Evolutionary conservation across 495 filamentous ascomycete species (phyloP).

Genomic region (Daldinia grandis): DNA sequence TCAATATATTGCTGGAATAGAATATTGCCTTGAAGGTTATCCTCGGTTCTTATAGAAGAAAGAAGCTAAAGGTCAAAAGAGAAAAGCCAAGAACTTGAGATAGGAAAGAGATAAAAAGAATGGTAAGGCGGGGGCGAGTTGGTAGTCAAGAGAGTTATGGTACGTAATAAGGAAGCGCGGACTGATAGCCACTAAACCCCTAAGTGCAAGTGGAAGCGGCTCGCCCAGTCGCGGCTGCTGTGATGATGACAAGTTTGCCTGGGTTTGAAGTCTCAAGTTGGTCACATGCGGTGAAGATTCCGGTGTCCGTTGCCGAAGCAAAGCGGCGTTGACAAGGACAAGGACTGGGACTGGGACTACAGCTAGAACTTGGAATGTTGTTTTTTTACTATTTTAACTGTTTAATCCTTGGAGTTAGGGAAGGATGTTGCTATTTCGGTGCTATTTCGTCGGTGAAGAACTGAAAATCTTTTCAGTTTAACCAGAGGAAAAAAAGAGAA

Average conservation of each 20-base stretch:
- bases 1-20: slow-evolving; percentile 30
- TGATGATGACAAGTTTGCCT: slow-evolving; percentile 39
- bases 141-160: slow-evolving; percentile 31
- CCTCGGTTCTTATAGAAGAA: background rate
- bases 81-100: slow-evolving; percentile 1
- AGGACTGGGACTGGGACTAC: background rate
- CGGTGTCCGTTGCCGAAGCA: slow-evolving; percentile 41
- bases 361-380: background rate
- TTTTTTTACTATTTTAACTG: background rate
- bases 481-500: background rate
- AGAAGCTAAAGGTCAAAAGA: background rate
- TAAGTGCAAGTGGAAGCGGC: slow-evolving; percentile 72
- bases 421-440: too few species aligned
- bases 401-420: background rate
- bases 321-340: slow-evolving; percentile 32
- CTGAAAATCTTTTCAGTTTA: background rate
- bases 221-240: slow-evolving; percentile 40
- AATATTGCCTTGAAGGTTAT: background rate
- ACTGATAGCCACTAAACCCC: slow-evolving; percentile 61
- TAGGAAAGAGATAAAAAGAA: slow-evolving; percentile 14
- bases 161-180: slow-evolving; percentile 45
- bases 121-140: slow-evolving; percentile 43
- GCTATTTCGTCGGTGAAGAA: too few species aligned
- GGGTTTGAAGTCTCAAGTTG: slow-evolving; percentile 25
- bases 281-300: slow-evolving; percentile 44